These are phyloP conservation scores for Sclerotinia minor DNA, from an alignment of 2,329 filamentous ascomycete species.

Conservation along the genomic window DNA sequence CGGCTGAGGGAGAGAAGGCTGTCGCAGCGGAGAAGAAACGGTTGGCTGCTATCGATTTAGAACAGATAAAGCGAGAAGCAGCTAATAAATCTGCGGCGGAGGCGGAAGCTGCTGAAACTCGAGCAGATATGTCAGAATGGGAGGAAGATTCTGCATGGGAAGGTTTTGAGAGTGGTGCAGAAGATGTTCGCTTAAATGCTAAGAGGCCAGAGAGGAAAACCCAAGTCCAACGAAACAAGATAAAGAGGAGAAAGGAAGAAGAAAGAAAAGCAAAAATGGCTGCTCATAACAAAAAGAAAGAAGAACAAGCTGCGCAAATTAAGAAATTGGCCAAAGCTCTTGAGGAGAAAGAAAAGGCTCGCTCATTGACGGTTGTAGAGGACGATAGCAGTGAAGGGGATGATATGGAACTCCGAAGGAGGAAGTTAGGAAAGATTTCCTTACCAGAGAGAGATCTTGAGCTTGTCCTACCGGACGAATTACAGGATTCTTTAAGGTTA, in stretches of 20 bases:
- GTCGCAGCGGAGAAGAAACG: slow-evolving; percentile 77
- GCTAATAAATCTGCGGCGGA: slow-evolving; percentile 69
- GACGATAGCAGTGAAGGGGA: slow-evolving; percentile 56
- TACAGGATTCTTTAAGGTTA: slow-evolving; percentile 76
- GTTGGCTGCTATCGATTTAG: slow-evolving; percentile 64
- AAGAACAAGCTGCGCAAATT: slow-evolving; percentile 69
- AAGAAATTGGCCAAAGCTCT: slow-evolving; percentile 68
- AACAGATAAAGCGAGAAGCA: slow-evolving; percentile 66
- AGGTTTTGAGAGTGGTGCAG: slow-evolving; percentile 78
- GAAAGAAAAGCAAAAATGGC: slow-evolving; percentile 77
- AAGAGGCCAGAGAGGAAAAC: slow-evolving; percentile 87
- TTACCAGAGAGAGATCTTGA: slow-evolving; percentile 79
- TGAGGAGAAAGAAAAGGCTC: slow-evolving; percentile 55
- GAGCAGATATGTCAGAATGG: slow-evolving; percentile 65
- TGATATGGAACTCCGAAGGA: slow-evolving; percentile 65
- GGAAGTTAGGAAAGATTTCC: slow-evolving; percentile 70
- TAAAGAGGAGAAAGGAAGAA: slow-evolving; percentile 83
- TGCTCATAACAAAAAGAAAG: slow-evolving; percentile 69
- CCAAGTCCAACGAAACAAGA: slow-evolving; percentile 80
- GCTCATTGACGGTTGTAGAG: slow-evolving; percentile 47
- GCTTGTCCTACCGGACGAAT: slow-evolving; percentile 77
- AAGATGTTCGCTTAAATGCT: slow-evolving; percentile 62
- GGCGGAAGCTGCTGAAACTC: slow-evolving; percentile 71
- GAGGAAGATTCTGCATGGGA: slow-evolving; percentile 93
- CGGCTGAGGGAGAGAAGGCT: slow-evolving; percentile 74